Evolutionary conservation across 83 land plant species (phyloP).

Genomic region (Picea abies): DNA sequence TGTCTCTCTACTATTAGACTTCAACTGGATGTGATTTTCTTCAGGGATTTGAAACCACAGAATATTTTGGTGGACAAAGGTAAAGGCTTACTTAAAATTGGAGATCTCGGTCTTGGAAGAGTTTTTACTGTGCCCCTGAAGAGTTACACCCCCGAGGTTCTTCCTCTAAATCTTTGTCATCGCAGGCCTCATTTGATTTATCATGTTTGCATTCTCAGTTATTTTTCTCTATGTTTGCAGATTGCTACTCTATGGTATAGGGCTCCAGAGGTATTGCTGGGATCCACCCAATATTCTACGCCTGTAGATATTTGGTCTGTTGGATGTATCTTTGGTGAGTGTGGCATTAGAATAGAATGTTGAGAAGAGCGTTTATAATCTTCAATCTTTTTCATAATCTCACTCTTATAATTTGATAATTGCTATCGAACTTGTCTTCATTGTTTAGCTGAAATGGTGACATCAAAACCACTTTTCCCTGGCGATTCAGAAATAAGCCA

Average conservation of each 20-base stretch:
- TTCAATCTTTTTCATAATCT: too few species aligned
- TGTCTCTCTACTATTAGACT: neutral
- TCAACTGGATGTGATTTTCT: too few species aligned
- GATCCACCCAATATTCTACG: constrained; percentile 87
- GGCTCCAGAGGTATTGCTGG: constrained; percentile 92
- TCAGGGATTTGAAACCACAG: too few species aligned
- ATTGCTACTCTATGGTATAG: constrained; percentile 96
- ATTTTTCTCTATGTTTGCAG: constrained; percentile 26
- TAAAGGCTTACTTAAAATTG: too few species aligned
- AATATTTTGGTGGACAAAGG: too few species aligned
- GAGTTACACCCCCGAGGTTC: too few species aligned
- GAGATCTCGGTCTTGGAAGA: too few species aligned
- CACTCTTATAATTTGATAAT: too few species aligned
- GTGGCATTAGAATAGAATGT: neutral
- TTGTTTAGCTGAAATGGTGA: constrained; percentile 78
- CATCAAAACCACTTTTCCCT: constrained; percentile 81
- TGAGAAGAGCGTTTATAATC: too few species aligned
- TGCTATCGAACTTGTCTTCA: neutral
- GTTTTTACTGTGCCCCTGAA: too few species aligned
- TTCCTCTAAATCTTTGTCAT: neutral
- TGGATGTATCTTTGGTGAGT: constrained; percentile 91
- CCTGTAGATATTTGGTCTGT: constrained; percentile 98
- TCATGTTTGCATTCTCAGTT: too few species aligned
- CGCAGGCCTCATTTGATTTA: neutral
- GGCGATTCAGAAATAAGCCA: constrained; percentile 94